Base-by-base conservation (phyloP, 106 monocot genomes). In the Acorus gramineus region DNA sequence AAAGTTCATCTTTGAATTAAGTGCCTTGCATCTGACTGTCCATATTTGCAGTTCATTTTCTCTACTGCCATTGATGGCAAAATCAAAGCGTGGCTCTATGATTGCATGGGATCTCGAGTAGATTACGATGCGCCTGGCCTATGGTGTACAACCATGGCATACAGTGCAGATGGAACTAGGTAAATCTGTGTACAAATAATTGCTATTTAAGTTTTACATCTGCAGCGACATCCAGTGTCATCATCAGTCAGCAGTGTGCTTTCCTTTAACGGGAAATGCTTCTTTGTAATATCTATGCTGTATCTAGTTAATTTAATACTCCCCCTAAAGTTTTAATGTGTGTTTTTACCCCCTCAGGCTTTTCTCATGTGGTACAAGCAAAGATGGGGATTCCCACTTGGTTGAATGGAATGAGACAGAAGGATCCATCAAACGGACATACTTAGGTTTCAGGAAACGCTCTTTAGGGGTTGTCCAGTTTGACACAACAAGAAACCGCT, bases 341-440 rank as follows among this genome's bases (percentile, higher is more conserved):
- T 45, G n/a, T 48, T 13, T 57, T 48, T 55, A 14, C 28, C 28
- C 28, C 28, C 28, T 28, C 14, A 84, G 84, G 77, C 58, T 84
- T 42, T 84, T 84, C 52, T 84, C 84, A 47, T 84, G 80, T 66
- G 84, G 84, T 7, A 80, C 77, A 5, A 80, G 79, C 67, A 76
- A 84, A 62, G 76, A 80, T 55, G 84, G 84, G 4, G 77, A 76
- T 43, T 73, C 84, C 47, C 76, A 66, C 61, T 73, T 84, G 52
- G 84, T 80, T 50, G 84, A 84, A 42, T 84, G 79, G 80, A 77
- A 77, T 80, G 84, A 84, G 56, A 80, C 69, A 52, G 80, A 74
- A 64, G 80, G 84, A 9, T 64, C 77, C 14, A 69, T 80, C 48
- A 84, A 77, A 59, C 68, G 80, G 47, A 71, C 72, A 49, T 84